Evolutionary conservation across 192 early-diverging fungal genomes (phyloP), one percentile per base, ranked within the genome.

Genomic region (Gamsiella multidivaricata): DNA sequence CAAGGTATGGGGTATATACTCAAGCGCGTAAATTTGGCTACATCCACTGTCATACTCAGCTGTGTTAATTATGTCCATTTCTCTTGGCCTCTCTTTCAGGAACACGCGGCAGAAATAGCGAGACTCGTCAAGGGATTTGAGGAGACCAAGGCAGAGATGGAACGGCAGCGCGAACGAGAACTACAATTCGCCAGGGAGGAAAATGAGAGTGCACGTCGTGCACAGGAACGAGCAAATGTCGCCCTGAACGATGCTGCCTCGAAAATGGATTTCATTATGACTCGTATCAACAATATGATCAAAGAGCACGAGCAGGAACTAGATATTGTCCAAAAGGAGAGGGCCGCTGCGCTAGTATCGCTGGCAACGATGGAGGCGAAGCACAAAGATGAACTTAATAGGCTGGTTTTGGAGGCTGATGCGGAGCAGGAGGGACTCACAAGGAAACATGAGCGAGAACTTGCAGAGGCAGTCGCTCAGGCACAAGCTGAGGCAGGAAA

Each of bases 361-460:
- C 9, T 65, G 22, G 37, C 22, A 36, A 28, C 31, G 18, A 22
- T 73, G 7, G 47, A 65, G 26, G 18, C 26, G 25, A 65, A 33
- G 22, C 70, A 73, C 43, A 64, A 65, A 32, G 55, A 65, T 1
- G 55, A 58, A 17, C 31, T 73, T 32, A 55, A 65, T 2, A 54
- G 62, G 4, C 33, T 73, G 6, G 70, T 73, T 17, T 36, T 65
- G 0, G 70, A 73, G 25, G 55, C 62, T 5, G 62, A 64, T 52
- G 28, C 32, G 17, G 70, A 73, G 20, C 54, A 73, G 32, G 61
- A 57, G 20, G 52, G 12, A 28, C n/a, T 73, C 31, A 18, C 29
- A 3, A 28, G 12, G 5, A 37, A 57, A n/a, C 59, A 62, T 31
- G 55, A 50, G 28, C 37, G 31, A 3, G 69, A 61, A 14, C 52